phyloP scores from a whole-genome alignment of 805 yeast genomes.

The Teunomyces tritomae region DNA sequence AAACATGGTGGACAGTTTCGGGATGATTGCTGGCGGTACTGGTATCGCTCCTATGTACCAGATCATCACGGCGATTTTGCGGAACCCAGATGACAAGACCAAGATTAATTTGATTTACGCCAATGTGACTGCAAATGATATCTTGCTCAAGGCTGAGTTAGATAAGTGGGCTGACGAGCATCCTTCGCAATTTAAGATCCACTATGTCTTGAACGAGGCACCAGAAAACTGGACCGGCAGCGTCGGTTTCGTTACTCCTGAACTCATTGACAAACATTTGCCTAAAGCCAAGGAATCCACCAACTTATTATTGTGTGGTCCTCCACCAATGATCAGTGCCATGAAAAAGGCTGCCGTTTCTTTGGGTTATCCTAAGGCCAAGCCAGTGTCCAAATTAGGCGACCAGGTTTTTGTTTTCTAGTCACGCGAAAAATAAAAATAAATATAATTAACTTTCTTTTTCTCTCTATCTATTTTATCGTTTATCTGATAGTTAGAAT shows the following conservation, averaged over 20 bases:
- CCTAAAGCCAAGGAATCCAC: conserved; percentile 60
- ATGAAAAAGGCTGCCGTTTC: conserved; percentile 73
- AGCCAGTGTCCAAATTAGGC: conserved; percentile 83
- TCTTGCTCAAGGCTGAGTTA: conserved; percentile 75
- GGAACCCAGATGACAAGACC: conserved; percentile 76
- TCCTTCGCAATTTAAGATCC: conserved; percentile 59
- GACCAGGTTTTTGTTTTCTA: conserved; percentile 89
- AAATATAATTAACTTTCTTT: too few species aligned
- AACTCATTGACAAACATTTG: conserved; percentile 59
- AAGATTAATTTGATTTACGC: conserved; percentile 76
- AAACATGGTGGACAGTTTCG: conserved; percentile 68
- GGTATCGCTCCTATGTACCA: conserved; percentile 97
- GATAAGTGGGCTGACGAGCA: conserved; percentile 58
- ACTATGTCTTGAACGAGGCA: conserved; percentile 74
- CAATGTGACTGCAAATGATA: conserved; percentile 75
- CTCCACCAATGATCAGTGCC: conserved; percentile 87
- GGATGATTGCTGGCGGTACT: conserved; percentile 96
- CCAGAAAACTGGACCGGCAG: conserved; percentile 74
- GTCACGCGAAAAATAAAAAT: too few species aligned
- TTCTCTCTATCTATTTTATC: too few species aligned
- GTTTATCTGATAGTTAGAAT: too few species aligned
- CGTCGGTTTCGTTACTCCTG: conserved; percentile 77
- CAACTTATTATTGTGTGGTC: conserved; percentile 86
- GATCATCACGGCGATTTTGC: conserved; percentile 76
- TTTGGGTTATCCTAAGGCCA: conserved; percentile 80